Base-by-base conservation (phyloP, 1,284 basidiomycete genomes). In the Trichosporon sp. region DNA sequence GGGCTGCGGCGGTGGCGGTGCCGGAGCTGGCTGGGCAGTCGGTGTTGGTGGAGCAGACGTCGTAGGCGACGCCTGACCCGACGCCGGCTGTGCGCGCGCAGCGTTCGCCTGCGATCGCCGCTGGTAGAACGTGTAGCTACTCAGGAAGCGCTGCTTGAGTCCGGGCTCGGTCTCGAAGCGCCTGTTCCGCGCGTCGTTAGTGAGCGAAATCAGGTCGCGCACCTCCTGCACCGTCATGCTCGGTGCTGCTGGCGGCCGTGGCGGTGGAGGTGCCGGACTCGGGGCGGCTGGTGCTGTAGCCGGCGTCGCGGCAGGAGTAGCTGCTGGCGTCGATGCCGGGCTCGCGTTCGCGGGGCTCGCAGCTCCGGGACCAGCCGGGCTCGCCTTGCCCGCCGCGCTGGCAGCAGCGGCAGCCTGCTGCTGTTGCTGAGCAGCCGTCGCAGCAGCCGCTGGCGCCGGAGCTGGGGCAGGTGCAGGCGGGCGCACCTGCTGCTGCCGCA, bases 41-140 rank as follows among this genome's bases (percentile, higher is more conserved):
- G 60, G 34, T 5, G 60, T 46, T 10, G 58, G 37, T 9, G 49
- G 33, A 11, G 59, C 37, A 13, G 37, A 37, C 34, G 63, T 31
- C 34, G 46, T 40, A 9, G 54, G 36, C 40, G 36, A 21, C 21
- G 60, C 56, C 33, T 58, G 32, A 13, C 33, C 56, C 21, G 32
- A 27, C 4, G 56, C 33, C 11, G 32, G 56, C 23, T 34, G 33
- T 13, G 56, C 16, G 4, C 33, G 44, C 8, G 40, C 56, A 6
- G 59, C 54, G 25, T 54, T 49, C 32, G 33, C 25, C 32, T 63
- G 61, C 23, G 52, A 44, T 4, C 57, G 23, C 16, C 60, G 63
- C 57, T 62, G 62, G 59, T 58, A 68, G 63, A 59, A 68, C 21
- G 49, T 54, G 49, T 54, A 54, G 49, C 49, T 54, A 16, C 14